Percentiles rank a stretch among this genome's conserved stretches.
These are phyloP conservation scores for Mycena venus DNA, from an alignment of 768 basidiomycete species.

Conservation along the genomic window DNA sequence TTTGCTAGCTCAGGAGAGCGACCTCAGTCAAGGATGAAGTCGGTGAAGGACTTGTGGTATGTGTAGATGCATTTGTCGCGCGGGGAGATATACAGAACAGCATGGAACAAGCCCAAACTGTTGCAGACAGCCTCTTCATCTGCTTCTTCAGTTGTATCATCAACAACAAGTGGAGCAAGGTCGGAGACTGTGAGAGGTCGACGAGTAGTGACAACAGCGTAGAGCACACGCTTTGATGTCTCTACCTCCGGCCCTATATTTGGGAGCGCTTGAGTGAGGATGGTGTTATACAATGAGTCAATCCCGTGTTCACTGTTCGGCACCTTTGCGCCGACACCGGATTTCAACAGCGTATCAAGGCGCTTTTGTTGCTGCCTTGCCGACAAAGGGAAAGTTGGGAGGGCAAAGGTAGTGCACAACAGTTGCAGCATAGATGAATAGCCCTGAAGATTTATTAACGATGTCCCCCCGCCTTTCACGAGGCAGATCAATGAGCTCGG, in stretches of 20 bases:
- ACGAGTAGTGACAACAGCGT: conserved; percentile 1
- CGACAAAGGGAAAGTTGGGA: neutral
- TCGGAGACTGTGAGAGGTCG: conserved; percentile 4
- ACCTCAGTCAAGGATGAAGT: neutral
- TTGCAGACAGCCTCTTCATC: neutral
- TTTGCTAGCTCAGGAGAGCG: neutral
- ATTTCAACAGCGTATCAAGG: neutral
- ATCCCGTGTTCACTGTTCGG: neutral
- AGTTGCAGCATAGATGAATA: conserved; percentile 14
- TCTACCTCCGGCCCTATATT: neutral
- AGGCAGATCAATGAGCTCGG: neutral
- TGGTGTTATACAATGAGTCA: neutral
- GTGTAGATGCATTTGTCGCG: conserved; percentile 12
- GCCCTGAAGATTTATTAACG: neutral
- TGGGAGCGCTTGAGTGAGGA: neutral
- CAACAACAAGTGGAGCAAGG: neutral
- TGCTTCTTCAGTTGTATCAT: neutral
- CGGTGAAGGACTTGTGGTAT: conserved; percentile 17
- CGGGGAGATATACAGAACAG: conserved; percentile 7
- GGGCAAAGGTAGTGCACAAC: neutral
- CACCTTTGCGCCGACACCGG: neutral
- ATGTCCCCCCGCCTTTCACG: neutral
- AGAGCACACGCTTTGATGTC: neutral
- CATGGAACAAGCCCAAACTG: neutral
- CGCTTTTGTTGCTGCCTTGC: neutral